These are phyloP conservation scores for Dryadomyces quercivorus DNA, from an alignment of 2,329 filamentous ascomycete genomes.

Conservation along the genomic window DNA sequence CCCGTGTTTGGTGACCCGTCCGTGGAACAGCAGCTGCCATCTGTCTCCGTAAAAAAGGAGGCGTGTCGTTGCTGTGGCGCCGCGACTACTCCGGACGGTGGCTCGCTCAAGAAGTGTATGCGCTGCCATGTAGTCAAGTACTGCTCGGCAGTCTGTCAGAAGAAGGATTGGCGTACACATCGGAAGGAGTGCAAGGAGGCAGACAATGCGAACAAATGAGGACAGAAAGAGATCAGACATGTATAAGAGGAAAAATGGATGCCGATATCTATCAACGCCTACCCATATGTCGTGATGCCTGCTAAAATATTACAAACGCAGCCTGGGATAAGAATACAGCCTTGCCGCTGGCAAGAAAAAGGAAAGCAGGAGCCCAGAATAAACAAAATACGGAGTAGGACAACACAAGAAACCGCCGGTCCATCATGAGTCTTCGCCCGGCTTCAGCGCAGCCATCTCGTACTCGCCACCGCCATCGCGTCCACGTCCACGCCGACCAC, in stretches of 20 bases:
- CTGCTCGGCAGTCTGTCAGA: slow-evolving; percentile 40
- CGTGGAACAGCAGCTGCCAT: slow-evolving; percentile 20
- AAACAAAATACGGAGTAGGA: too few species aligned
- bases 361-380: not conserved
- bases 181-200: not conserved
- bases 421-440: not conserved
- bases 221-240: not conserved
- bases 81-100: slow-evolving; percentile 16
- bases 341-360: not conserved
- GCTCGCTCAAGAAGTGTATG: slow-evolving; percentile 29
- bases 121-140: slow-evolving; percentile 34
- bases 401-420: not conserved
- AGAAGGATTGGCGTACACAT: slow-evolving; percentile 41
- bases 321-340: not conserved
- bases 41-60: not conserved
- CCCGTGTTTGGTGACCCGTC: slow-evolving; percentile 34
- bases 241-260: not conserved
- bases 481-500: slow-evolving; percentile 37
- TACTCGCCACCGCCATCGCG: slow-evolving; percentile 47
- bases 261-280: too few species aligned
- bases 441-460: slow-evolving; percentile 49
- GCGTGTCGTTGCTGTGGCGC: slow-evolving; percentile 25
- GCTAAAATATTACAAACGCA: too few species aligned
- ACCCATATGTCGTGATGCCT: too few species aligned
- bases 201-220: not conserved